Conservation (phyloP, 169 alveolate species). For the Plasmodium fragile region DNA sequence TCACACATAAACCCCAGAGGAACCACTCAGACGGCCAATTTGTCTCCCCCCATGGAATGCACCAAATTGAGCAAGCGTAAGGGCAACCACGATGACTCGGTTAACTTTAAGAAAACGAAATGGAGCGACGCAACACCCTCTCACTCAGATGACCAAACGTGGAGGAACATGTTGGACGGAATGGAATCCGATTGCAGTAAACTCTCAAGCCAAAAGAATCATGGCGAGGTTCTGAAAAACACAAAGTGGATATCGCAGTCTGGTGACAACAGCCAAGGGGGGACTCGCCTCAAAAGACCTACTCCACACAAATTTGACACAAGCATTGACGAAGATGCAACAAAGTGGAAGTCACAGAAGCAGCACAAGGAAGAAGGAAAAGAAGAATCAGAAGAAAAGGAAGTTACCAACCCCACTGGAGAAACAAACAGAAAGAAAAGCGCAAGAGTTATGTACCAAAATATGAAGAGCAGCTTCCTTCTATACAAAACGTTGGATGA, state of each 20-base stretch:
- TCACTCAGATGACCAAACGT: background rate
- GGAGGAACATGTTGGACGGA: background rate
- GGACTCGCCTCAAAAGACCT: background rate
- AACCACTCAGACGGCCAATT: background rate
- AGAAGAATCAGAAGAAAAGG: background rate
- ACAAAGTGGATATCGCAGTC: background rate
- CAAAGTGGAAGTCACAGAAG: background rate
- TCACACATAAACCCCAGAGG: background rate
- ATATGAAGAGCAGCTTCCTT: conserved; percentile 52
- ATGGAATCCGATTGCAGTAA: background rate
- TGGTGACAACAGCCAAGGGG: background rate
- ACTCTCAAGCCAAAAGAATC: background rate
- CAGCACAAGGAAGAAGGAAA: background rate
- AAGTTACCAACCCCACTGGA: background rate
- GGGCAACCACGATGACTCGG: background rate
- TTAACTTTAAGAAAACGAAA: background rate
- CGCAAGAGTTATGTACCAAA: conserved; percentile 50
- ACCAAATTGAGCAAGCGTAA: background rate
- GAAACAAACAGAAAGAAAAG: conserved; percentile 8
- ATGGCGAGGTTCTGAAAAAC: background rate
- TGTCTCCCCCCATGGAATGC: background rate
- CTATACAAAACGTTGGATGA: conserved; percentile 3
- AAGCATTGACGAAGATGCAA: background rate
- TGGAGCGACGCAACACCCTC: background rate
- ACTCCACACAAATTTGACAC: too few species aligned